phyloP scores from a whole-genome alignment of 116 monocot genomes.

The Dioscorea cayenensis region DNA sequence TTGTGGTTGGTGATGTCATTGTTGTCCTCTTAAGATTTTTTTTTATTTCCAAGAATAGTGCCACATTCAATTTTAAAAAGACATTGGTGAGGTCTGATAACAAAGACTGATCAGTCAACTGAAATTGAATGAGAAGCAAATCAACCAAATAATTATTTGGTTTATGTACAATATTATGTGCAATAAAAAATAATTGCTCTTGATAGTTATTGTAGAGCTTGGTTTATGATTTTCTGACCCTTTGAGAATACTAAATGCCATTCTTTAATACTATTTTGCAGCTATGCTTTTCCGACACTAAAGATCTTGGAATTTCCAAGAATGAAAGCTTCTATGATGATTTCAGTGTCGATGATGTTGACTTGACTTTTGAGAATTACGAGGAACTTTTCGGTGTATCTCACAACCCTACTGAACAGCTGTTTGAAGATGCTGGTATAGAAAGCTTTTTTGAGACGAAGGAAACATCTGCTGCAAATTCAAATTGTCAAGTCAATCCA shows the following conservation, averaged over 20 bases:
- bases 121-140: too few relatives aligned
- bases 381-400: conserved; percentile 77
- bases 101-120: too few relatives aligned
- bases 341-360: conserved; percentile 63
- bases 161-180: background rate
- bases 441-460: conserved; percentile 60
- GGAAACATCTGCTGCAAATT: conserved; percentile 43
- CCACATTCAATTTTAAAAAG: background rate
- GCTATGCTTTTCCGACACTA: conserved; percentile 25
- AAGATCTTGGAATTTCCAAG: conserved; percentile 38
- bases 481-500: conserved; percentile 48
- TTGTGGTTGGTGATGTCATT: background rate
- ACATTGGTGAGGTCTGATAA: too few relatives aligned
- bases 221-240: too few relatives aligned
- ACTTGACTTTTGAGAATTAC: conserved; percentile 79
- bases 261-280: conserved; percentile 16
- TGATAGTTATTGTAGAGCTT: too few relatives aligned
- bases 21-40: background rate
- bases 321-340: conserved; percentile 45
- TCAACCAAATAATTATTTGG: background rate
- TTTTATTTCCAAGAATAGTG: background rate
- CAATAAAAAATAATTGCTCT: too few relatives aligned
- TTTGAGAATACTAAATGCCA: background rate
- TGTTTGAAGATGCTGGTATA: conserved; percentile 72
- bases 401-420: conserved; percentile 35